phyloP scores from a whole-genome alignment of 306 rosid species.

The Lathyrus sativus region DNA sequence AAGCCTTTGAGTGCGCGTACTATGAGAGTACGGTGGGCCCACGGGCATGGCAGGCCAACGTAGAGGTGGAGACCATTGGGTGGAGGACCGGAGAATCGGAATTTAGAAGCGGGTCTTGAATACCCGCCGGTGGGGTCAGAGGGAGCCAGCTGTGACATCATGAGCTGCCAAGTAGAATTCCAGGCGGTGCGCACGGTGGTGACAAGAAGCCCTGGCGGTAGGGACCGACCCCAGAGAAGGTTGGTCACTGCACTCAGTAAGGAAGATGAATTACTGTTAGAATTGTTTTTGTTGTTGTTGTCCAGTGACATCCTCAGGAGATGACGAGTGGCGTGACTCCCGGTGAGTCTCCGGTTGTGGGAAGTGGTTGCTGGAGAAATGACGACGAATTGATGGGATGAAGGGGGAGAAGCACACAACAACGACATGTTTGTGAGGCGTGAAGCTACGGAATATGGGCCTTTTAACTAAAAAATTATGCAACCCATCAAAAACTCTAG shows the following conservation, averaged over 20 bases:
- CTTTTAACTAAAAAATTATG: background rate
- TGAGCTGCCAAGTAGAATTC: conserved; percentile 80
- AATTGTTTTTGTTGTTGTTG: conserved; percentile 36
- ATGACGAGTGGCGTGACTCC: conserved; percentile 17
- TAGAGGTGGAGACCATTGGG: conserved; percentile 60
- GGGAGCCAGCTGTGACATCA: conserved; percentile 97
- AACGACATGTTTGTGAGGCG: conserved; percentile 31
- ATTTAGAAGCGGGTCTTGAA: conserved; percentile 70
- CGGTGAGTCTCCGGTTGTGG: conserved; percentile 14
- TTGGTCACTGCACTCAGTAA: conserved; percentile 59
- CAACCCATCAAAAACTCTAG: no score
- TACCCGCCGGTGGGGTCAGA: conserved; percentile 75
- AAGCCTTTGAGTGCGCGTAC: conserved; percentile 86
- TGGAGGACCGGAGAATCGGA: conserved; percentile 48
- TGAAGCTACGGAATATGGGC: background rate
- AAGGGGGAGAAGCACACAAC: conserved; percentile 15
- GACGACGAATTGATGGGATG: conserved; percentile 26
- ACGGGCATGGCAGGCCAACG: conserved; percentile 87
- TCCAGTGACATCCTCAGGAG: conserved; percentile 52
- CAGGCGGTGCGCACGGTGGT: conserved; percentile 81
- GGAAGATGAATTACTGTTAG: conserved; percentile 48
- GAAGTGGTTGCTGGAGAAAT: conserved; percentile 30
- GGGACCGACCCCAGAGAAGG: conserved; percentile 85
- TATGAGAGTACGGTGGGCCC: conserved; percentile 94
- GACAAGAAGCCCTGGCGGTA: conserved; percentile 80